Base-by-base conservation (phyloP, 2,329 filamentous ascomycete species). In the Venturia aucupariae region DNA sequence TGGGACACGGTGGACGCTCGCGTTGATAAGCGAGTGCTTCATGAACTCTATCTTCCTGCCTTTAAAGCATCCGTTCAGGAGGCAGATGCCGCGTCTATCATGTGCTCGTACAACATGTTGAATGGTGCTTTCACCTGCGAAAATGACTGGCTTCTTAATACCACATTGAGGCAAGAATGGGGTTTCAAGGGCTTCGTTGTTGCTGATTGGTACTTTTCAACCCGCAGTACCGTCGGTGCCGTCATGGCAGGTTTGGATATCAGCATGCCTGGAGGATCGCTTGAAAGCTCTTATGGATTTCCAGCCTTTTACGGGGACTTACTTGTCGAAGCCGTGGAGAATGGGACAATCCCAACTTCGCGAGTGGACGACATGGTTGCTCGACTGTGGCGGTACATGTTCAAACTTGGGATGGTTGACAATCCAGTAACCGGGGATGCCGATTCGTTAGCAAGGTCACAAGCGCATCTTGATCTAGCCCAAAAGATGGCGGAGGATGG, bases 181-280 rank as follows among this genome's bases (percentile, higher is more conserved):
- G 87, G 85, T 0, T 91, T 88, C 68, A 80, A 90, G 66, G 89
- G 88, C 75, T 90, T 81, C 66, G 79, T 87, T 0, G 85, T 80
- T 42, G 84, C 81, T 35, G 88, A 90, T 72, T 86, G 88, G 3
- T 88, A 88, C 15, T 44, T 44, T 44, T 44, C 41, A 2, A 44
- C 41, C 15, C 41, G 41, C 13, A 44, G 41, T 44, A 44, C 41
- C 2, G 41, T 44, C 19, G 41, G 41, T 19, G 41, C 41, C 19
- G 41, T 44, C 15, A 44, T 44, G 41, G 41, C 10, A 4, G 41
- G 41, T 44, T 44, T 44, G 41, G 41, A 44, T 44, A 44, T 44
- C 15, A 44, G 41, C 41, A 44, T 44, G 41, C 41, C 41, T 44
- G 41, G 41, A 44, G 15, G 19, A 19, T 44, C 41, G 41, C 41